Conservation (phyloP, 805 yeast species). For the Candida michaelii region DNA sequence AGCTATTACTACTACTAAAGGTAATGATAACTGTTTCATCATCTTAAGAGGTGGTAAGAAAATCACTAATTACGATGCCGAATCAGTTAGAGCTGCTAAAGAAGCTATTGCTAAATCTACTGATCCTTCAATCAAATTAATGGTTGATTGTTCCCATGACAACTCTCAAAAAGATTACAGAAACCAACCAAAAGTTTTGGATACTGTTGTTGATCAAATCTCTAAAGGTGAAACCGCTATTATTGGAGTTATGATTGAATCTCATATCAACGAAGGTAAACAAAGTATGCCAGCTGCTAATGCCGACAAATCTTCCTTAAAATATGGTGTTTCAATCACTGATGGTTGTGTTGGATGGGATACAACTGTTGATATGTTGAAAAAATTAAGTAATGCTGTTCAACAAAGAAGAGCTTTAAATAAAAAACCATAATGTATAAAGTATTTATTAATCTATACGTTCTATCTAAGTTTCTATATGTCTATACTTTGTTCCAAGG, state of each 20-base stretch:
- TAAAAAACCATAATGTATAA: conserved; percentile 5
- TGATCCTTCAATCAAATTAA: conserved; percentile 63
- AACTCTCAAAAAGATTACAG: conserved; percentile 87
- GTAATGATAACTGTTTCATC: conserved; percentile 86
- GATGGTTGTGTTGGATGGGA: conserved; percentile 97
- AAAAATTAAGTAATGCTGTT: conserved; percentile 75
- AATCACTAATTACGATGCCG: conserved; percentile 87
- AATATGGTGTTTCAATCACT: conserved; percentile 95
- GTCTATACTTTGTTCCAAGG: conserved; percentile 3
- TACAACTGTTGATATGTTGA: conserved; percentile 70
- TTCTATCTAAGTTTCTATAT: not conserved
- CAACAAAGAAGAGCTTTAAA: conserved; percentile 60
- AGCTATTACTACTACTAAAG: conserved; percentile 94
- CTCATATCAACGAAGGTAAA: conserved; percentile 87
- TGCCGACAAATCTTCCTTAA: conserved; percentile 51
- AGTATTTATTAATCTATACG: not conserved
- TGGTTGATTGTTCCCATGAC: conserved; percentile 98
- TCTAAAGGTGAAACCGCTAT: conserved; percentile 69
- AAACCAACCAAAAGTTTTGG: conserved; percentile 90
- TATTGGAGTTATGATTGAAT: conserved; percentile 96
- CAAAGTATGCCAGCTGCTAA: conserved; percentile 85
- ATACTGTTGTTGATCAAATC: conserved; percentile 74
- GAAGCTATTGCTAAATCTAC: conserved; percentile 54
- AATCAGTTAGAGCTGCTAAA: conserved; percentile 66
- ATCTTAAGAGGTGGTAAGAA: conserved; percentile 94